Evolutionary conservation across 352 stramenopile genomes (phyloP).

Genomic region (Phytophthora litchii): DNA sequence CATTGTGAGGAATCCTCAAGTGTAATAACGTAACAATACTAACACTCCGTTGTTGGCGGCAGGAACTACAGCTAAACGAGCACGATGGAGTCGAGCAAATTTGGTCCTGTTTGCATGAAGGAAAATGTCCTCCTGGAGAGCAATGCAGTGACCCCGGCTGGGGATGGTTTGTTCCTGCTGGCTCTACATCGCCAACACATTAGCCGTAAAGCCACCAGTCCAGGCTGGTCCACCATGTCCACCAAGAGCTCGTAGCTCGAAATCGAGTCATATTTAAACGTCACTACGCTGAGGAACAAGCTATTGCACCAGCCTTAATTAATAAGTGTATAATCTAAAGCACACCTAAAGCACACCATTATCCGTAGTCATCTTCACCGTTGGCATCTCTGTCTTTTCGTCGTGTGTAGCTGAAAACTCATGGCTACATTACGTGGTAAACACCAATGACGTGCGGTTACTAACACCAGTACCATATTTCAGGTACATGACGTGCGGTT

Average conservation of each 20-base stretch:
- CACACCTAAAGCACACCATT: too few relatives aligned
- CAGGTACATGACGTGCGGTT: conserved; percentile 6
- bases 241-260: conserved; percentile 4
- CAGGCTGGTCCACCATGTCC: background rate
- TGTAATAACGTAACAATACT: conserved; percentile 7
- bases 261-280: conserved; percentile 33
- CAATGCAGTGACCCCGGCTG: conserved; percentile 61
- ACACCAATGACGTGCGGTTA: background rate
- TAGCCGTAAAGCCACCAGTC: conserved; percentile 12
- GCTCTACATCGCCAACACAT: conserved; percentile 25
- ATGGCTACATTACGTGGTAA: conserved; percentile 7
- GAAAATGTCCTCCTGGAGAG: conserved; percentile 34
- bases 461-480: background rate
- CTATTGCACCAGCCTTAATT: background rate
- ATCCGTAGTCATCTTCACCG: conserved; percentile 9
- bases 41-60: conserved; percentile 5
- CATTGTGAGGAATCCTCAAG: background rate
- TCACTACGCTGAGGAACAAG: conserved; percentile 6
- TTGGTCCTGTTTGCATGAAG: conserved; percentile 42
- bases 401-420: conserved; percentile 7
- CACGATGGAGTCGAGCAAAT: conserved; percentile 20
- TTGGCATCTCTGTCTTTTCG: conserved; percentile 13
- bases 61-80: conserved; percentile 30
- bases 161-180: conserved; percentile 65
- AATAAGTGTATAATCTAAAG: conserved; percentile 1